These are phyloP conservation scores for Fusarium sp. DNA, from an alignment of 2,329 filamentous ascomycete species.

Conservation along the genomic window DNA sequence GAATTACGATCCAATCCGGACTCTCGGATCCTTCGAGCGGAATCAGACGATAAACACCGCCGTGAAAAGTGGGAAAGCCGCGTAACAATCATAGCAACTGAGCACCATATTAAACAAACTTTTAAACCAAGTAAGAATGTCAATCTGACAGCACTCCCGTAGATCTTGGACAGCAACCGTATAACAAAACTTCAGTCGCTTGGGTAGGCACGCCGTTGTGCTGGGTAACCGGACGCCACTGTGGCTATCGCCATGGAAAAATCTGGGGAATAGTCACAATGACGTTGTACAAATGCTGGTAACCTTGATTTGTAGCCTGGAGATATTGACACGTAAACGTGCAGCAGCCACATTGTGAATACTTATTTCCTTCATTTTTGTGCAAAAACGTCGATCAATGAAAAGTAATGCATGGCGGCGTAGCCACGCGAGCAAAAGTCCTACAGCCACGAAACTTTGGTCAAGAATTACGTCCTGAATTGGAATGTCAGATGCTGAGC, in stretches of 20 bases:
- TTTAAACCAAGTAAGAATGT: neutral
- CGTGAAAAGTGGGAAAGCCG: neutral
- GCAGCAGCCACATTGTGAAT: neutral
- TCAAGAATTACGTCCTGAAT: neutral
- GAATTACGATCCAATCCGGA: neutral
- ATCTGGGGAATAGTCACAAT: neutral
- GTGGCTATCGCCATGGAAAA: conserved; percentile 1
- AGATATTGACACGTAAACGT: neutral
- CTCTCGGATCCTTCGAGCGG: neutral
- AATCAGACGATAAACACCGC: neutral
- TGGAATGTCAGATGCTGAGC: conserved; percentile 12
- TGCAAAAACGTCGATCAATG: neutral
- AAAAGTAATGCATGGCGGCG: neutral
- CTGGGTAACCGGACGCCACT: conserved; percentile 7
- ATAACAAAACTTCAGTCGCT: neutral
- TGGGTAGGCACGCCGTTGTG: conserved; percentile 4
- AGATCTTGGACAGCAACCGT: neutral
- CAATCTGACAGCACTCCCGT: neutral
- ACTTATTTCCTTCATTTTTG: neutral
- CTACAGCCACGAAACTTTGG: neutral
- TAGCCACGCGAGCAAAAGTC: neutral
- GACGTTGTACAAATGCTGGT: neutral
- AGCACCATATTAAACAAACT: neutral
- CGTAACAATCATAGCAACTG: neutral
- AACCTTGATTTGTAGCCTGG: neutral